A percentile compares a stretch with the other conserved stretches of the same genome.
phyloP scores from a whole-genome alignment of 495 filamentous ascomycete species.

The Aspergillus ostianus region DNA sequence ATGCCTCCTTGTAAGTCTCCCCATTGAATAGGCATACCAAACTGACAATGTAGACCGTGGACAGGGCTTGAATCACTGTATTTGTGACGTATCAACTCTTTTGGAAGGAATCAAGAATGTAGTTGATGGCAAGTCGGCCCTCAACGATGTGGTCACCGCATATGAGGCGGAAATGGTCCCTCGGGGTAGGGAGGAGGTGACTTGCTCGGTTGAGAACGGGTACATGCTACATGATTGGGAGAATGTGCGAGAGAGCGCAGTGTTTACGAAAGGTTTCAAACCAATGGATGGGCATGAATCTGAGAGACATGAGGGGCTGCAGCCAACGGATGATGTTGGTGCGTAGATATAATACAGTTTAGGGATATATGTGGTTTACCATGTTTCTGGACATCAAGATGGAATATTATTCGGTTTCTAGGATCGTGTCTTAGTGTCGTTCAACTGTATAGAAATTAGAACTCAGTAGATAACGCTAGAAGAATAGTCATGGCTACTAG shows the following conservation, averaged over 20 bases:
- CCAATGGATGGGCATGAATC: slow-evolving; percentile 10
- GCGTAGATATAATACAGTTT: too few relatives aligned
- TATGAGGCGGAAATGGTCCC: slow-evolving; percentile 10
- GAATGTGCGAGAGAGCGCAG: slow-evolving; percentile 8
- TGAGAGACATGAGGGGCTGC: too few relatives aligned
- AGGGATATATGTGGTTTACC: too few relatives aligned
- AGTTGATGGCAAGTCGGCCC: neutral
- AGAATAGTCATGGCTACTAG: too few relatives aligned
- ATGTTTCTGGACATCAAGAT: too few relatives aligned
- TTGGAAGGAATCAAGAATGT: neutral
- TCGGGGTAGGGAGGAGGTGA: slow-evolving; percentile 7
- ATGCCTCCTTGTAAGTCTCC: slow-evolving; percentile 10
- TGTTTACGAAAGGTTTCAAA: slow-evolving; percentile 5
- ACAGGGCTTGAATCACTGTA: slow-evolving; percentile 11
- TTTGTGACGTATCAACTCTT: slow-evolving; percentile 7
- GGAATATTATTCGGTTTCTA: too few relatives aligned
- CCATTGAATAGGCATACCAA: neutral
- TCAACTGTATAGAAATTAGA: too few relatives aligned
- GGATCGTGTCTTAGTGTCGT: too few relatives aligned
- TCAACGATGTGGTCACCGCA: neutral
- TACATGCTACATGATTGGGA: slow-evolving; percentile 10
- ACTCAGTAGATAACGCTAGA: too few relatives aligned
- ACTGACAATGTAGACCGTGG: neutral
- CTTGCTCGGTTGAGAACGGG: slow-evolving; percentile 9
- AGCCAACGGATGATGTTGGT: too few relatives aligned